These are phyloP conservation scores for Aspergillus uvarum DNA, from an alignment of 2,329 filamentous ascomycete species.

Conservation along the genomic window DNA sequence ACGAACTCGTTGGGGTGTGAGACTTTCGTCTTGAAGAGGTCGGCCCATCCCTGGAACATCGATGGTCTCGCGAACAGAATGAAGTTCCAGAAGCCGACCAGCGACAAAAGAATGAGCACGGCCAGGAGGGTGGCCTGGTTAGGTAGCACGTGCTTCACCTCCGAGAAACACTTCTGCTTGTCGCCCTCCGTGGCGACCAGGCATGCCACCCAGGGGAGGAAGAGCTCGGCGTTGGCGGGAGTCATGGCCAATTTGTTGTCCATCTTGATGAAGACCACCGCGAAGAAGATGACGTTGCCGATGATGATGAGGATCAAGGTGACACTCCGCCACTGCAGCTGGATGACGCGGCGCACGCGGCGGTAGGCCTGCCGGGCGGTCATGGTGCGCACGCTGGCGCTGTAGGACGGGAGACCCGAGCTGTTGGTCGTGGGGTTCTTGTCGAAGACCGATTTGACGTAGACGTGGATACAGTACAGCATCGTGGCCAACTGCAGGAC, in stretches of 20 bases:
- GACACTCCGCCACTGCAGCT: conserved; percentile 92
- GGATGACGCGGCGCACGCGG: conserved; percentile 79
- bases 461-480: conserved; percentile 91
- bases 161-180: conserved; percentile 64
- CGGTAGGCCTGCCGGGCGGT: conserved; percentile 85
- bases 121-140: conserved; percentile 75
- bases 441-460: conserved; percentile 78
- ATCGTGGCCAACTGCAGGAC: conserved; percentile 83
- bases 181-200: conserved; percentile 59
- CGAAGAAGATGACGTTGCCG: conserved; percentile 89
- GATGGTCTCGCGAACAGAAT: conserved; percentile 77
- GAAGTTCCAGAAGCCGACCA: conserved; percentile 84
- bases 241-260: conserved; percentile 67
- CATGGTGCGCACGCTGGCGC: conserved; percentile 72
- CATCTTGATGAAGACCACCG: conserved; percentile 84
- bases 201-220: conserved; percentile 69
- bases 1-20: conserved; percentile 72
- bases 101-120: conserved; percentile 76
- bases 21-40: conserved; percentile 57
- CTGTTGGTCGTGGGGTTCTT: conserved; percentile 65
- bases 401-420: conserved; percentile 72
- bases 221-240: conserved; percentile 55
- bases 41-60: conserved; percentile 82
- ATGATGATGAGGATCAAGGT: conserved; percentile 87
- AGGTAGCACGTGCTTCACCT: conserved; percentile 65